Evolutionary conservation across 2,329 filamentous ascomycete genomes (phyloP), one percentile per base, ranked within the genome.

Genomic region (Scedosporium apiospermum): DNA sequence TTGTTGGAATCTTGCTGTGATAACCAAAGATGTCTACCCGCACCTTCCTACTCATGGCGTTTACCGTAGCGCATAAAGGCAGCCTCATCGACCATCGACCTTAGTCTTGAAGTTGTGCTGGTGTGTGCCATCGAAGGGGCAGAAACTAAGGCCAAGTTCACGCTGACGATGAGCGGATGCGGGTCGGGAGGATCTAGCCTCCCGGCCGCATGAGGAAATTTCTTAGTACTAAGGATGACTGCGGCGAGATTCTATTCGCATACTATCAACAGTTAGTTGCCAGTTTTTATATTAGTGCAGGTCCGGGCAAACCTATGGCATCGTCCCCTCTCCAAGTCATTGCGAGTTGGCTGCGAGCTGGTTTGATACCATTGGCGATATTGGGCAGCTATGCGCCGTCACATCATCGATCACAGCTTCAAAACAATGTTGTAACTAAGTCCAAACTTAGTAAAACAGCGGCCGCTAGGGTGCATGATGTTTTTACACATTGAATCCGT

Each of bases 371-470:
- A 53, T 21, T n/a, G 23, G 49, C 6, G 21, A 53, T 53, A 53
- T 53, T 76, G 7, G 72, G 34, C 34, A 38, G 10, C 34, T 38
- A 38, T 38, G 34, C 10, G 34, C 34, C 34, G 10, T 38, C 34
- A 38, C 34, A 38, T 38, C 34, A 38, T 38, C 9, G 34, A 38
- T 38, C 34, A 38, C 34, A 38, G 34, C 34, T 38, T 38, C 34
- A 38, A 38, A 38, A 38, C 16, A 23, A 3, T 6, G 44, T 23
- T 18, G 16, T 16, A 49, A 21, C 2, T 10, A 46, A 49, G 21
- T 49, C 1, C n/a, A 49, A 49, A n/a, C n/a, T 16, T 49, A 23
- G 21, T 7, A 49, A n/a, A n/a, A 55, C 18, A 23, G 51, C 51
- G 23, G n/a, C 51, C 51, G 18, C 21, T 27, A 23, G 34, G 34